Evolutionary conservation across 2,329 filamentous ascomycete genomes (phyloP), one percentile per base, ranked within the genome.

Genomic region (Cladosporium cucumerinum): DNA sequence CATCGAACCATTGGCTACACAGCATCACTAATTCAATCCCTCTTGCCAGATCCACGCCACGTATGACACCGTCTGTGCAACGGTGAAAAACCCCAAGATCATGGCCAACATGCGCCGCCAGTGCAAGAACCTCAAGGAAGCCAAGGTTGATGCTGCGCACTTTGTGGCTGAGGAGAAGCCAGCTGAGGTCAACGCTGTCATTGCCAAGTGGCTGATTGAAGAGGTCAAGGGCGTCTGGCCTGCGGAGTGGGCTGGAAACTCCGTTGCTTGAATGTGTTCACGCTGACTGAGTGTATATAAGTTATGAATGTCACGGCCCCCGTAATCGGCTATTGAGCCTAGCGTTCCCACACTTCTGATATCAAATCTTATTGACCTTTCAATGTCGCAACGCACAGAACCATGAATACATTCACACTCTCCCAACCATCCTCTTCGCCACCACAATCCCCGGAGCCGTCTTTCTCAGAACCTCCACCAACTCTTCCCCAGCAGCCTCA

Each of bases 41-140:
- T 12, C 16, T 6, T 26, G 5, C 3, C 26, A 62, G 60, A 74
- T 79, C 61, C 76, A 80, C 52, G 78, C 76, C 0, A 73, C 72
- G 32, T 78, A 74, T 61, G 81, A 82, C 63, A 59, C 66, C 2
- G 72, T 78, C 14, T 80, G 79, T 57, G 74, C 76, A 5, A 77
- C 76, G 1, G 36, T 36, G 3, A 69, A 71, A 34, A 72, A 69
- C 3, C 72, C 73, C 3, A 69, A 77, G 3, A 54, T 79, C 1
- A 55, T 32, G 32, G 60, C 49, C 10, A 26, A 28, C 34, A 62
- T 62, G 60, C 60, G 60, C 25, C 30, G 21, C 5, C 49, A 62
- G 5, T 62, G 60, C 60, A 62, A 46, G 32, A 62, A 62, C 18
- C 49, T 62, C 25, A 62, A 62, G 49, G 60, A 62, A 25, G 60